Conservation (phyloP, 192 early-diverging fungal species). For the Linnemannia exigua region DNA sequence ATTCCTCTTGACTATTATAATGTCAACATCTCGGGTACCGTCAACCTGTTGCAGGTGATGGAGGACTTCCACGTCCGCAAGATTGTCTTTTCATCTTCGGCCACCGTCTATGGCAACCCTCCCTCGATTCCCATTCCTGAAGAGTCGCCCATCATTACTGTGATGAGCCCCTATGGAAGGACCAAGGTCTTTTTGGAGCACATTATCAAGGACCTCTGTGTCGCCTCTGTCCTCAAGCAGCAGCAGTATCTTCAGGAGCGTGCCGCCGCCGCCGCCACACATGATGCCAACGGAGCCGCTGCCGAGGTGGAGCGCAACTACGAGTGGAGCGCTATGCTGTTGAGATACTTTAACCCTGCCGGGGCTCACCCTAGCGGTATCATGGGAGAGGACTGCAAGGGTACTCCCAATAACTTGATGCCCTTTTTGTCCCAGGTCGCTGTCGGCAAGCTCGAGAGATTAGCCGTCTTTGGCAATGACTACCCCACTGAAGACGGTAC, state of each 20-base stretch:
- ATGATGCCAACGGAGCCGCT: not conserved
- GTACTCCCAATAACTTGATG: slow-evolving; percentile 91
- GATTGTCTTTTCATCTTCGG: slow-evolving; percentile 96
- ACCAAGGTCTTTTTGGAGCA: slow-evolving; percentile 96
- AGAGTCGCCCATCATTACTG: slow-evolving; percentile 76
- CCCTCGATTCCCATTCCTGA: slow-evolving; percentile 80
- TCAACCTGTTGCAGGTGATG: slow-evolving; percentile 90
- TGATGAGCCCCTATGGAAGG: slow-evolving; percentile 94
- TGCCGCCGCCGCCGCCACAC: not conserved
- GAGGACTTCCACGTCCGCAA: slow-evolving; percentile 84
- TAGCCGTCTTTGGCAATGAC: slow-evolving; percentile 94
- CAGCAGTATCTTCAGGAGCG: slow-evolving; percentile 32
- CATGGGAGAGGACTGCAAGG: slow-evolving; percentile 93
- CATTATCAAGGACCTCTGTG: slow-evolving; percentile 82
- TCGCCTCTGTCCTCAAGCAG: slow-evolving; percentile 52
- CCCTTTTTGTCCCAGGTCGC: slow-evolving; percentile 91
- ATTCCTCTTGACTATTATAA: slow-evolving; percentile 93
- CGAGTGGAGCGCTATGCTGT: slow-evolving; percentile 74
- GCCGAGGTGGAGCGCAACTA: slow-evolving; percentile 40
- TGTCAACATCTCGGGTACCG: slow-evolving; percentile 93
- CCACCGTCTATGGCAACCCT: slow-evolving; percentile 90
- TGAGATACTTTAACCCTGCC: slow-evolving; percentile 94
- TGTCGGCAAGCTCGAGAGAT: slow-evolving; percentile 82
- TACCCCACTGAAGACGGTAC: slow-evolving; percentile 95
- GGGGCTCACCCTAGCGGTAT: slow-evolving; percentile 92